phyloP scores from a whole-genome alignment of 179 eudicot species.

The Silene vulgaris region DNA sequence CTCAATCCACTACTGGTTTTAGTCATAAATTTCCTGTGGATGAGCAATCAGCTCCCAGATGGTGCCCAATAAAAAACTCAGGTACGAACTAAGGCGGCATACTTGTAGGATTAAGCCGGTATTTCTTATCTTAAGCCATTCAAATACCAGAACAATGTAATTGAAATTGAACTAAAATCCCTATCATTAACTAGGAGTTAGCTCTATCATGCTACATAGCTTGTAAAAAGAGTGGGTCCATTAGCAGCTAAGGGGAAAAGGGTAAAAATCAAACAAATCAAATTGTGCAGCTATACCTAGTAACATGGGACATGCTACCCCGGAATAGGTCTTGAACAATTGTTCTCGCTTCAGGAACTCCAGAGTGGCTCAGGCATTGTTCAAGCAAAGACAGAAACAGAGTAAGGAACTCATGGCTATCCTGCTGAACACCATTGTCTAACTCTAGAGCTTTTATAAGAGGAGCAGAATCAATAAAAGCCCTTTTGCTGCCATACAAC shows the following conservation, averaged over 20 bases:
- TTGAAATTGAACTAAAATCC: neutral
- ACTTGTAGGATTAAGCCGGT: neutral
- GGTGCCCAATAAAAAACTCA: neutral
- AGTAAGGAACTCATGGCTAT: conserved; percentile 94
- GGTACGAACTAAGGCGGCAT: neutral
- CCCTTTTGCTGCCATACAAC: conserved; percentile 75
- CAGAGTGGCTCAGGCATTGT: conserved; percentile 66
- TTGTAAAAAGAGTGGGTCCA: neutral
- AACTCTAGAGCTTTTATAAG: conserved; percentile 83
- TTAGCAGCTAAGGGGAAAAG: neutral
- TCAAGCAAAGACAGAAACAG: conserved; percentile 89
- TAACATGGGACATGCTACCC: conserved; percentile 91
- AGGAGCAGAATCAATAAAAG: conserved; percentile 90
- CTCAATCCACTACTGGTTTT: neutral
- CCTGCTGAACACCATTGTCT: conserved; percentile 96
- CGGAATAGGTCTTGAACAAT: conserved; percentile 89
- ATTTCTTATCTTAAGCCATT: neutral
- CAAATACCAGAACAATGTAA: neutral
- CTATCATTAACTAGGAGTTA: neutral
- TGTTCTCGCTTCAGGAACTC: conserved; percentile 57
- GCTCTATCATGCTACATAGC: neutral
- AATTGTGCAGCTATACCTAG: conserved; percentile 45
- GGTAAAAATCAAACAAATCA: neutral
- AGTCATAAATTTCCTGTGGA: neutral
- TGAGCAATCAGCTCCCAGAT: neutral